These are phyloP conservation scores for Roridomyces roridus DNA, from an alignment of 768 basidiomycete species.

Conservation along the genomic window DNA sequence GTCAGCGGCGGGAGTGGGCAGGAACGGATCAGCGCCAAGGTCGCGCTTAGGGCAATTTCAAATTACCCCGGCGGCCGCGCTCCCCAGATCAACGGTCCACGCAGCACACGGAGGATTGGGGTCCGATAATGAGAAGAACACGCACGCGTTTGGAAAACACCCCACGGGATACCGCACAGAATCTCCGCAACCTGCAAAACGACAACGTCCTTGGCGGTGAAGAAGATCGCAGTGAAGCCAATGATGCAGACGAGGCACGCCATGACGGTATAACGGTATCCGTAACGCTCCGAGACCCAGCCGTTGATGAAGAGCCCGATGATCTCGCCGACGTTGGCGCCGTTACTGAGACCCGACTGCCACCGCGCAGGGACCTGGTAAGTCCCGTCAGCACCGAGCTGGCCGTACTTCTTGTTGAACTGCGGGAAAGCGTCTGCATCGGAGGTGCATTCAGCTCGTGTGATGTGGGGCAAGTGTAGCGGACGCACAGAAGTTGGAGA, in stretches of 20 bases:
- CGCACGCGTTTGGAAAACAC: conserved; percentile 26
- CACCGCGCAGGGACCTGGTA: conserved; percentile 27
- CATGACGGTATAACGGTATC: conserved; percentile 27
- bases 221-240: conserved; percentile 25
- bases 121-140: background rate
- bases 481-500: conserved; percentile 25
- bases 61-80: too few species aligned
- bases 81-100: too few species aligned
- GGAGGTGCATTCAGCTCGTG: background rate
- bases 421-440: conserved; percentile 27
- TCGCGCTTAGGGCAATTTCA: too few species aligned
- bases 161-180: conserved; percentile 26
- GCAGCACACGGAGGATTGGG: too few species aligned
- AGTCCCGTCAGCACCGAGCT: conserved; percentile 21
- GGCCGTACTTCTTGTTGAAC: conserved; percentile 26
- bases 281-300: conserved; percentile 24
- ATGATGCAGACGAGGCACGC: conserved; percentile 17
- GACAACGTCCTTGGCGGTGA: conserved; percentile 23
- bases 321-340: conserved; percentile 29
- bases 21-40: background rate
- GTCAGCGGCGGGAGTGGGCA: too few species aligned
- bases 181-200: conserved; percentile 22
- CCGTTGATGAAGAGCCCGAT: conserved; percentile 26
- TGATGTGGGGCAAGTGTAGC: background rate
- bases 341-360: conserved; percentile 25